A percentile compares a stretch with the other conserved stretches of the same genome.
Evolutionary conservation across 139 green algal genomes (phyloP).

Genomic region (Penium margaritaceum): DNA sequence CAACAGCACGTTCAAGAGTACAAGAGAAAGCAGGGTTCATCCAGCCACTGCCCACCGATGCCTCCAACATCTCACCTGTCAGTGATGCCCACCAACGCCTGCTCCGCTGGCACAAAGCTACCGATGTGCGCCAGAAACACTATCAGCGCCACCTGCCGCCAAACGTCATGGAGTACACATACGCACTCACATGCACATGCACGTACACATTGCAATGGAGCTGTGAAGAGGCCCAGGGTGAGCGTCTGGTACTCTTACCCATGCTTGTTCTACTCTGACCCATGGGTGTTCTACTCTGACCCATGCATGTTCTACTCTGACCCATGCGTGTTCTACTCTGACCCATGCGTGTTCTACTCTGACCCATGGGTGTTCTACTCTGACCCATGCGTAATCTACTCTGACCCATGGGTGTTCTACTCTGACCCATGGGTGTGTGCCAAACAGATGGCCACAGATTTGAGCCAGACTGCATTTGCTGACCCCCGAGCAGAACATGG

Average conservation of each 20-base stretch:
- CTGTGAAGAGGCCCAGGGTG: background rate
- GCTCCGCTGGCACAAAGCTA: slow-evolving; percentile 61
- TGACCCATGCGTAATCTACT: background rate
- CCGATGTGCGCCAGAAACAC: slow-evolving; percentile 70
- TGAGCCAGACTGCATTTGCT: too few relatives aligned
- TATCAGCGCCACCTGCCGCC: slow-evolving; percentile 74
- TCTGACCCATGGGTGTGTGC: too few relatives aligned
- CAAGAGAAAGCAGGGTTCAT: background rate
- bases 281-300: too few relatives aligned
- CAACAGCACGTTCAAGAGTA: background rate
- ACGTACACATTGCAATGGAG: background rate
- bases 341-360: background rate
- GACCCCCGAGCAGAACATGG: too few relatives aligned
- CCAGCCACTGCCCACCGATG: background rate
- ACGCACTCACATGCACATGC: background rate
- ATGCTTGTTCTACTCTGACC: too few relatives aligned
- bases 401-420: background rate
- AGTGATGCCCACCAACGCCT: slow-evolving; percentile 59
- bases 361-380: background rate
- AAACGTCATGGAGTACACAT: background rate
- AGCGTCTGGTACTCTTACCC: background rate
- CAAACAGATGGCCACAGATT: too few relatives aligned
- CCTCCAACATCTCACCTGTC: slow-evolving; percentile 54
- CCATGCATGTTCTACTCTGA: too few relatives aligned
- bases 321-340: too few relatives aligned